Evolutionary conservation across 331 rosid genomes (phyloP).

Genomic region (Phaseolus coccineus): DNA sequence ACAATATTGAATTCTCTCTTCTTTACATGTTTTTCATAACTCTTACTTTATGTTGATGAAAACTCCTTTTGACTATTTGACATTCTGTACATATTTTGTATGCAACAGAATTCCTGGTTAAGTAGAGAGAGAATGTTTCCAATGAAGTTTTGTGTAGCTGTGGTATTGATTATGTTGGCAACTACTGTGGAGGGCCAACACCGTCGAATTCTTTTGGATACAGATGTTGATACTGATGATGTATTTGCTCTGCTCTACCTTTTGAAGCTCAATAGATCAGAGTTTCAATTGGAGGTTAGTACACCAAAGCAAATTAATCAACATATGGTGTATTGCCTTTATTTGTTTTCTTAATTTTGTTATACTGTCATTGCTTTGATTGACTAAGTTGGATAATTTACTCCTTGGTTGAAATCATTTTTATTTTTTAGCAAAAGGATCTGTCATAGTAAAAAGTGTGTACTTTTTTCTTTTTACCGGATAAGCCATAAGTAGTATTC

Average conservation of each 20-base stretch:
- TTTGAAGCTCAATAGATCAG: slow-evolving; percentile 87
- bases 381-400: background rate
- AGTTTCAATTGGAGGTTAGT: slow-evolving; percentile 80
- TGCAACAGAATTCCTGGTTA: slow-evolving; percentile 39
- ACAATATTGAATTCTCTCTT: slow-evolving; percentile 30
- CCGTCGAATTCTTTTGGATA: slow-evolving; percentile 80
- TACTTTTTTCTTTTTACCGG: background rate
- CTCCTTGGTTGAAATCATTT: background rate
- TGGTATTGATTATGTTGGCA: slow-evolving; percentile 43
- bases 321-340: background rate
- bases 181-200: slow-evolving; percentile 56
- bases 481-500: slow-evolving; percentile 5
- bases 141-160: slow-evolving; percentile 49
- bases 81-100: slow-evolving; percentile 15
- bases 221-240: slow-evolving; percentile 92
- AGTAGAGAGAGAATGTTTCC: slow-evolving; percentile 46
- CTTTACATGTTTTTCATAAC: slow-evolving; percentile 37
- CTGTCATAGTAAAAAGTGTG: slow-evolving; percentile 31
- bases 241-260: slow-evolving; percentile 81
- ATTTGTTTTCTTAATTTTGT: background rate
- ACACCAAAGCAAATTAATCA: background rate
- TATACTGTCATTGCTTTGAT: slow-evolving; percentile 25
- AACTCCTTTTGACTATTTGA: background rate
- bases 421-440: slow-evolving; percentile 20
- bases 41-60: slow-evolving; percentile 26